phyloP scores from a whole-genome alignment of 2,329 filamentous ascomycete genomes.

The Sarocladiaceae sp. region DNA sequence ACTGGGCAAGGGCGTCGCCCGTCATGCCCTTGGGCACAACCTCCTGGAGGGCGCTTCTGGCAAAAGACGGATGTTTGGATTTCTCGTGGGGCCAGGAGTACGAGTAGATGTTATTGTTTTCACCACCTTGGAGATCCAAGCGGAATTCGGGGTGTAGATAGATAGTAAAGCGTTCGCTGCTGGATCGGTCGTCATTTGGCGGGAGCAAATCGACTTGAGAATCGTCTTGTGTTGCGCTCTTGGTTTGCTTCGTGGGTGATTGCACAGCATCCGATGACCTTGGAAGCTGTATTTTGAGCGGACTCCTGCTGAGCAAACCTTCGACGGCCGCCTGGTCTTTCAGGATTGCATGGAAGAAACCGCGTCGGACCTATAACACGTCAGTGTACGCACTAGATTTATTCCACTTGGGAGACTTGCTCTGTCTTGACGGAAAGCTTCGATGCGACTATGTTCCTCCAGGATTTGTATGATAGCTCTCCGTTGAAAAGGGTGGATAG shows the following conservation, averaged over 20 bases:
- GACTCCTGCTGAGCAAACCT: slow-evolving; percentile 27
- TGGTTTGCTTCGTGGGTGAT: too few relatives aligned
- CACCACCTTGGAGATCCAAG: too few relatives aligned
- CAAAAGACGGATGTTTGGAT: neutral
- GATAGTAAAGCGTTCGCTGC: too few relatives aligned
- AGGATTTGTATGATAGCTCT: slow-evolving; percentile 50
- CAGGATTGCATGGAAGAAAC: slow-evolving; percentile 48
- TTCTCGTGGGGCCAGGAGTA: neutral
- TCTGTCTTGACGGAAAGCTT: slow-evolving; percentile 36
- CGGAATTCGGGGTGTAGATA: too few relatives aligned
- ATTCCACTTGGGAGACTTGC: slow-evolving; percentile 16
- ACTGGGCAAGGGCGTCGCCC: slow-evolving; percentile 29
- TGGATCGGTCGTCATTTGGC: too few relatives aligned
- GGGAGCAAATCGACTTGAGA: too few relatives aligned
- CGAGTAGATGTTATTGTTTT: slow-evolving; percentile 24
- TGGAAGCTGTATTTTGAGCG: neutral
- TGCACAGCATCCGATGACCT: neutral
- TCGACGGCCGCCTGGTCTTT: slow-evolving; percentile 33
- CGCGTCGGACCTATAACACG: slow-evolving; percentile 19
- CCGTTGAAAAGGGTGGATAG: slow-evolving; percentile 48
- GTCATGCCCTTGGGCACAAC: slow-evolving; percentile 27
- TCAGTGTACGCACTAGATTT: neutral
- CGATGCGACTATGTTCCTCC: slow-evolving; percentile 44
- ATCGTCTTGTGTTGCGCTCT: too few relatives aligned
- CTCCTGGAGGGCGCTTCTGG: slow-evolving; percentile 22